Evolutionary conservation across 441 rosid species (phyloP).

Genomic region (Corymbia calophylla): DNA sequence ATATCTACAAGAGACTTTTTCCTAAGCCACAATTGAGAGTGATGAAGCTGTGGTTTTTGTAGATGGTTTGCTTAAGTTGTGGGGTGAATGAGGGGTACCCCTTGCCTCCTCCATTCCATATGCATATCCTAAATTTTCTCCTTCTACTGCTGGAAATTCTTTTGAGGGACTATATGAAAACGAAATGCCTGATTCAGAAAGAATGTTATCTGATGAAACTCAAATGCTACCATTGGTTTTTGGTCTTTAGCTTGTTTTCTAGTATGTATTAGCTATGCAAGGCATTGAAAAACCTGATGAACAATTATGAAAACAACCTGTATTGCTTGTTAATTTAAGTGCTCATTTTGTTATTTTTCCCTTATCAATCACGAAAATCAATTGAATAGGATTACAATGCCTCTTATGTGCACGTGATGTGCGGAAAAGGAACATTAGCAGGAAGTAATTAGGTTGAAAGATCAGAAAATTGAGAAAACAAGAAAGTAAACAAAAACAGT

Average conservation of each 20-base stretch:
- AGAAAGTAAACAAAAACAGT: neutral
- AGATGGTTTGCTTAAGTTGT: neutral
- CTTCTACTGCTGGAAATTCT: neutral
- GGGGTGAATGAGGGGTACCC: neutral
- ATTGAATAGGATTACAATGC: neutral
- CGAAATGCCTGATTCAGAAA: neutral
- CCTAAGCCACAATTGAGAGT: neutral
- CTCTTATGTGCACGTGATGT: neutral
- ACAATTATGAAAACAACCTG: neutral
- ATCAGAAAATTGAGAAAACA: neutral
- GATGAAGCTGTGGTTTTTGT: neutral
- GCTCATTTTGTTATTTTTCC: neutral
- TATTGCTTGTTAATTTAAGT: neutral
- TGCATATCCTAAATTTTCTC: neutral
- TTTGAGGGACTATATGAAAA: neutral
- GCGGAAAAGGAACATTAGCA: neutral
- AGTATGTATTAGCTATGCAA: neutral
- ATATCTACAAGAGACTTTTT: neutral
- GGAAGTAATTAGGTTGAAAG: neutral
- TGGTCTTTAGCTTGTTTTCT: neutral
- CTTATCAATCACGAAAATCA: neutral
- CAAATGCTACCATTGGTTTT: neutral
- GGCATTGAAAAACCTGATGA: neutral
- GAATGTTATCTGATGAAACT: neutral
- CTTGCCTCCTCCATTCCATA: neutral